Evolutionary conservation across 257 asterid species (phyloP).

Genomic region (Primulina huaijiensis): DNA sequence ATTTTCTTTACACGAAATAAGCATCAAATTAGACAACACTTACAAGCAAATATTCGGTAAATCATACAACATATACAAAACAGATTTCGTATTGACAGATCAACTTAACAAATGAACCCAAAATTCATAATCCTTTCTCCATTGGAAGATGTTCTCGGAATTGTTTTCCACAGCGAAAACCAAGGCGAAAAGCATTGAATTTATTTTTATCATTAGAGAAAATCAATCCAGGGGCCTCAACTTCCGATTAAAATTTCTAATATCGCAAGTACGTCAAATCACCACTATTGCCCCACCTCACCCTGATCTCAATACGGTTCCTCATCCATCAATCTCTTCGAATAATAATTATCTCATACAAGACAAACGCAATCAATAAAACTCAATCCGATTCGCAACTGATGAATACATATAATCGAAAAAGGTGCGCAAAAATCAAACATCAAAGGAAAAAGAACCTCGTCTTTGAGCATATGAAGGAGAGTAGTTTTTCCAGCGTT

Average conservation of each 20-base stretch:
- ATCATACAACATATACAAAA: not conserved
- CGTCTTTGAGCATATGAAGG: conserved; percentile 47
- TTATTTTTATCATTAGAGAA: not conserved
- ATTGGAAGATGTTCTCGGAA: not conserved
- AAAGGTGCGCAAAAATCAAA: not conserved
- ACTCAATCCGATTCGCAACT: not conserved
- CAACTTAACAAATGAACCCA: no score
- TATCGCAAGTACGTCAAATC: not conserved
- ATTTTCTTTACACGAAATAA: not conserved
- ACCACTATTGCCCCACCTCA: no score
- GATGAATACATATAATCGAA: not conserved
- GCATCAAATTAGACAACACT: no score
- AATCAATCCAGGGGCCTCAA: not conserved
- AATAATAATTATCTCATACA: not conserved
- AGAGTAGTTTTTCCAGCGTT: conserved; percentile 51
- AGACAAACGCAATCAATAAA: not conserved
- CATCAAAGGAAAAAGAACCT: conserved; percentile 22
- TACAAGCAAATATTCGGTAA: not conserved
- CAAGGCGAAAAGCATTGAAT: no score
- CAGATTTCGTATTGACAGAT: not conserved
- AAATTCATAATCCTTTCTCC: not conserved
- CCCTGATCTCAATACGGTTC: no score
- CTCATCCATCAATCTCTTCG: not conserved
- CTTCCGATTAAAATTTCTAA: not conserved
- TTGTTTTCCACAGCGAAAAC: not conserved